Base-by-base conservation (phyloP, 2,329 filamentous ascomycete species). In the Podosphaera xanthii region DNA sequence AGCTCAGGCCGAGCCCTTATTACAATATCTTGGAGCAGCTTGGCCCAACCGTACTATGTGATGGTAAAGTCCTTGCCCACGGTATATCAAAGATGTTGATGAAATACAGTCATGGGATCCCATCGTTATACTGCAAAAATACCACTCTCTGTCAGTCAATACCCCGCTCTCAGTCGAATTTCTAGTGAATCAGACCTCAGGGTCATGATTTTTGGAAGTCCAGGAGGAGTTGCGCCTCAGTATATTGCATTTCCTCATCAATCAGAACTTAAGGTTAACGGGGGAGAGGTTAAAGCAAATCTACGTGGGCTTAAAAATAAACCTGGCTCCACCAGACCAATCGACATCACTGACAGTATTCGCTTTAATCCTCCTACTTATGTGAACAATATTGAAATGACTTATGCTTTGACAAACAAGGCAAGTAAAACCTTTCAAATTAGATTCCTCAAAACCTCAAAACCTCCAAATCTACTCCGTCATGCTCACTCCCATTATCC, bases 221-320 rank as follows among this genome's bases (percentile, higher is more conserved):
- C 75, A 0, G 84, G 87, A 59, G 72, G 75, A 14, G 71, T 76
- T 12, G 80, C 78, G 14, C 70, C 74, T 2, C 86, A 87, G 57
- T 88, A 97, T 62, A 82, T 98, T 59, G 75, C 87, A 0, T 98
- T 98, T 64, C 92, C 92, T 1, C 82, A 91, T 65, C 89, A 96
- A 71, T 86, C 92, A 38, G 92, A 98, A 69, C 77, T 98, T 60
- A 91, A 89, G 69, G 81, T 95, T 59, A 98, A 98, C 65, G 78
- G 82, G 8, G 85, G 85, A 40, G 88, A 96, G 60, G 78, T 96
- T 64, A 92, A 91, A 70, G 84, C 86, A n/a, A 98, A 97, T 69
- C 77, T 94, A 64, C 86, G 92, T 64, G 92, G 92, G 3, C 72
- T 98, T 62, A 98, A 98, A 72, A 96, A 95, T 70, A 94, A 92